phyloP scores from a whole-genome alignment of 345 rosid species.

The Hevea brasiliensis region DNA sequence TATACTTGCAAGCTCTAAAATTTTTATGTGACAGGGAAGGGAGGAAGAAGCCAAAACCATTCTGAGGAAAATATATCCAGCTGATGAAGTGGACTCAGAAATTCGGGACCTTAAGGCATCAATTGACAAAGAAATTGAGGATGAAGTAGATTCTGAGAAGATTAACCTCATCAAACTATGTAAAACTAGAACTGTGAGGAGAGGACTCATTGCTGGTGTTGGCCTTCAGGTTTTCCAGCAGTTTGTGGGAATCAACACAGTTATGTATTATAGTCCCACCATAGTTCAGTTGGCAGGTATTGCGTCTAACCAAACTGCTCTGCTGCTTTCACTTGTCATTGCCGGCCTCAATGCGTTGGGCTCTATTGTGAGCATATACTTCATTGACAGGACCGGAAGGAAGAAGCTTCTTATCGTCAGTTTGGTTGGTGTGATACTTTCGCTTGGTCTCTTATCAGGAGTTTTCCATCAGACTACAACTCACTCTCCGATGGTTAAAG shows the following conservation, averaged over 20 bases:
- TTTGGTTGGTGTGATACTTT: slow-evolving; percentile 57
- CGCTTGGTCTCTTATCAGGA: slow-evolving; percentile 60
- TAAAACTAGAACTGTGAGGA: slow-evolving; percentile 63
- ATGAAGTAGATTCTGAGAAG: slow-evolving; percentile 55
- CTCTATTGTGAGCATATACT: slow-evolving; percentile 64
- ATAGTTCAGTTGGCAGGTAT: slow-evolving; percentile 80
- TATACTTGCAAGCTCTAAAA: not conserved
- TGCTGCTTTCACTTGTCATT: slow-evolving; percentile 67
- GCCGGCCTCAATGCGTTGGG: slow-evolving; percentile 76
- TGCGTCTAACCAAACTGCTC: slow-evolving; percentile 81
- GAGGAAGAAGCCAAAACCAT: slow-evolving; percentile 71
- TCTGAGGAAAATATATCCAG: slow-evolving; percentile 55
- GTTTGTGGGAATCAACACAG: slow-evolving; percentile 87
- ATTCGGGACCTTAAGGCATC: slow-evolving; percentile 66
- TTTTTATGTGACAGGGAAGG: slow-evolving; percentile 50
- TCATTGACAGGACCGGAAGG: slow-evolving; percentile 77
- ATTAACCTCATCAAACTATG: slow-evolving; percentile 51
- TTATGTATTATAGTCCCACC: slow-evolving; percentile 90
- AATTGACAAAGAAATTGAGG: slow-evolving; percentile 52
- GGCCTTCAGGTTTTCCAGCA: slow-evolving; percentile 87
- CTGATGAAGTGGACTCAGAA: slow-evolving; percentile 61
- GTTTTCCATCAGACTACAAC: slow-evolving; percentile 56
- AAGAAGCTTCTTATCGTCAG: slow-evolving; percentile 70
- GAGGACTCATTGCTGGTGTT: slow-evolving; percentile 82
- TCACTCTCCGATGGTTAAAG: slow-evolving; percentile 56